A percentile compares a stretch with the other conserved stretches of the same genome.
phyloP scores from a whole-genome alignment of 1,284 basidiomycete genomes.

The Microbotryum saponariae region DNA sequence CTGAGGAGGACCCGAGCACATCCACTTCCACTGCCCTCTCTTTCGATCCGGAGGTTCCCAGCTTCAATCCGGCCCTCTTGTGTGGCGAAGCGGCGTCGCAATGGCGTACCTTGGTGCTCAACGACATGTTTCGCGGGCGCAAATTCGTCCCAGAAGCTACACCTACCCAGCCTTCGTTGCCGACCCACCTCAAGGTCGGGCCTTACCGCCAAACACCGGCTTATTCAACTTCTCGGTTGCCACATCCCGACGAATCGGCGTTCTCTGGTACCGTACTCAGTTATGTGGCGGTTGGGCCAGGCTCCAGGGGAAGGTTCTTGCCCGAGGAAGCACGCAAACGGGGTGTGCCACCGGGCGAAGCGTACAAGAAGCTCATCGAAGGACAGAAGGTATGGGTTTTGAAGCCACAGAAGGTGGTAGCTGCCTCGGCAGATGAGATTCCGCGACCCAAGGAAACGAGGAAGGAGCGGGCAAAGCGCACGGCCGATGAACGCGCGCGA shows the following conservation, averaged over 20 bases:
- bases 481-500: neutral
- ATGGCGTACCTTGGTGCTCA: slow-evolving; percentile 35
- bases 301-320: slow-evolving; percentile 78
- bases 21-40: slow-evolving; percentile 2
- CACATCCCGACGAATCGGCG: slow-evolving; percentile 6
- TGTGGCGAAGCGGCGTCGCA: slow-evolving; percentile 24
- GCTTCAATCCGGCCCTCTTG: slow-evolving; percentile 30
- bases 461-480: slow-evolving; percentile 3
- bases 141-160: slow-evolving; percentile 20
- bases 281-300: slow-evolving; percentile 70
- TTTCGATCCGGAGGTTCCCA: slow-evolving; percentile 13
- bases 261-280: slow-evolving; percentile 35
- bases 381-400: slow-evolving; percentile 42
- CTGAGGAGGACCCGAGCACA: neutral
- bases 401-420: neutral
- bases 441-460: slow-evolving; percentile 3
- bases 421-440: neutral
- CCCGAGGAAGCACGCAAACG: slow-evolving; percentile 57
- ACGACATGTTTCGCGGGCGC: slow-evolving; percentile 38
- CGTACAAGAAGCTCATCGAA: slow-evolving; percentile 42
- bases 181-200: slow-evolving; percentile 3
- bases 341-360: slow-evolving; percentile 57
- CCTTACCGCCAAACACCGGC: slow-evolving; percentile 24
- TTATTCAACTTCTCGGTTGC: slow-evolving; percentile 18
- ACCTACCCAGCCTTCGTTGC: slow-evolving; percentile 22